Base-by-base conservation (phyloP, 2,329 filamentous ascomycete species). In the Neospermospora avenae region DNA sequence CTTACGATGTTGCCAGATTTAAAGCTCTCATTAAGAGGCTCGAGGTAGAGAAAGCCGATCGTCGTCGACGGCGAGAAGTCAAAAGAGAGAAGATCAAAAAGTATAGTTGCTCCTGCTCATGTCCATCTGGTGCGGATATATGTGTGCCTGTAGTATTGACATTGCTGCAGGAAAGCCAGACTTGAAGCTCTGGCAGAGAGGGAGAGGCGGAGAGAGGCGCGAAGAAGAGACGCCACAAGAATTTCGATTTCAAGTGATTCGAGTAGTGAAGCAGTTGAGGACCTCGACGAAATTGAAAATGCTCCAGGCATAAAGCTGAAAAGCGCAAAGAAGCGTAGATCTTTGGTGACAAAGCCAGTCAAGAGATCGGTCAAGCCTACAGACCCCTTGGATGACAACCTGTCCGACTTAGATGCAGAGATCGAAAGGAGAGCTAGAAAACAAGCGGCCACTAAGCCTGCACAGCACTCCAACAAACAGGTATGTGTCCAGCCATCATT, bases 181-280 rank as follows among this genome's bases (percentile, higher is more conserved):
- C 55, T 57, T 24, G 28, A 39, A 18, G 44, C 55, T 8, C 11
- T 57, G 14, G 55, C 31, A n/a, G 58, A 63, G 58, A 65, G 7
- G 16, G 57, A 63, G 58, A 65, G 7, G n/a, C 60, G 64, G 58
- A 65, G 7, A n/a, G 57, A 63, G 58, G 65, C 6, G n/a, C 60
- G 64, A 1, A 60, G 63, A 14, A 28, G 31, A 49, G 7, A 59
- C 24, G 18, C 59, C 2, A 31, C 25, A 11, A 31, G n/a, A 55
- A 59, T 63, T 24, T 60, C 63, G 3, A 59, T 63, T 24, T 60
- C 63, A 3, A 61, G 63, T 11, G 59, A 63, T 8, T 68, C 67
- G 16, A 68, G 62, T 18, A 68, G 68, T 42, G 73, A 75, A 54
- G 70, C 72, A 24, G 62, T 57, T 16, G 67, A 68, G 24, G 61